Conservation (phyloP, 2,329 filamentous ascomycete species). For the Alternaria panax region DNA sequence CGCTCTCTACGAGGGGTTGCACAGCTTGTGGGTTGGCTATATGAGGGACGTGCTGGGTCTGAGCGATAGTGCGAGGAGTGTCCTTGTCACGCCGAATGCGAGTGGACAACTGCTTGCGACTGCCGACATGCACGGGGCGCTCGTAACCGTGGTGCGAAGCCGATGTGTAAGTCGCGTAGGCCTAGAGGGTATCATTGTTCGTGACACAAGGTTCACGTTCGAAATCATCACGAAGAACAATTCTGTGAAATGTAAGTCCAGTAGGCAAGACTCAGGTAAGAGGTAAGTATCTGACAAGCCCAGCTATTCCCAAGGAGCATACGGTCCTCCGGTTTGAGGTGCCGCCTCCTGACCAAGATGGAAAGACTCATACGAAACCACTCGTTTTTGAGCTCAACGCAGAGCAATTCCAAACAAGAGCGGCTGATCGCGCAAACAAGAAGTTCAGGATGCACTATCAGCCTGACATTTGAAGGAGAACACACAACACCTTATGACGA, state of each 20-base stretch:
- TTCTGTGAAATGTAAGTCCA: constrained; percentile 68
- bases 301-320: constrained; percentile 84
- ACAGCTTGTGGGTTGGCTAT: constrained; percentile 83
- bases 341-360: constrained; percentile 52
- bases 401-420: constrained; percentile 82
- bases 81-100: constrained; percentile 63
- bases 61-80: constrained; percentile 50
- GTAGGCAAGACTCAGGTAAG: constrained; percentile 15
- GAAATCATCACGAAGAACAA: constrained; percentile 79
- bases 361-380: constrained; percentile 46
- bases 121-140: constrained; percentile 90
- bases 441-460: constrained; percentile 91
- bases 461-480: constrained; percentile 68
- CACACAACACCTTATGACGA: not conserved
- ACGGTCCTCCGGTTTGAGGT: constrained; percentile 83
- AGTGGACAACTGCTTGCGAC: constrained; percentile 77
- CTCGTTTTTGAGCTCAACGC: constrained; percentile 87
- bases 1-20: constrained; percentile 76
- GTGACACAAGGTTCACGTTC: constrained; percentile 86
- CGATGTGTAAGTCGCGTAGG: constrained; percentile 83
- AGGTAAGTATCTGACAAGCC: constrained; percentile 18
- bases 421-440: constrained; percentile 84
- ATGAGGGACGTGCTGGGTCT: constrained; percentile 79
- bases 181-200: constrained; percentile 82
- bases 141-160: constrained; percentile 82